Base-by-base conservation (phyloP, 2,329 filamentous ascomycete species). In the Plenodomus tracheiphilus region DNA sequence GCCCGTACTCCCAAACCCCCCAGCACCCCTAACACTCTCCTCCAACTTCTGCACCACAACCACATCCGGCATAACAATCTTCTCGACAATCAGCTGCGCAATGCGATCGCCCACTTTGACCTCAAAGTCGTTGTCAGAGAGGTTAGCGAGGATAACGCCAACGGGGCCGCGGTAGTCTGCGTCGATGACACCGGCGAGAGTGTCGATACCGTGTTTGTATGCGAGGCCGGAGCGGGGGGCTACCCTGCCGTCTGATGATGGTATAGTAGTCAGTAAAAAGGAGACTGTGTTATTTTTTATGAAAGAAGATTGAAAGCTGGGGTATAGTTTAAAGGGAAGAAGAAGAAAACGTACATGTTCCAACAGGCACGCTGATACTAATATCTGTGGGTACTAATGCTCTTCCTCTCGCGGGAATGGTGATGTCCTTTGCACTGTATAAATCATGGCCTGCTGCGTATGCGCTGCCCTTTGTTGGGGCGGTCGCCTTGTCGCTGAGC, bases 101-200 rank as follows among this genome's bases (percentile, higher is more conserved):
- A 99, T 79, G 44, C 94, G 87, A 74, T 99, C 94, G 41, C 93
- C 93, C 68, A 88, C 85, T 66, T 87, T 87, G 59, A 99, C 79
- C 38, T 77, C 79, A 69, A 95, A 97, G 71, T 96, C 91, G 35
- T 77, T 75, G 42, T 96, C 91, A 43, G 82, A 82, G 73, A 96
- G 87, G 77, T 99, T 99, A 75, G 97, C 97, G 43, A 99, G 83
- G 59, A 99, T 81, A 20, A 99, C 88, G 79, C 95, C 96, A 65
- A 99, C 87, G 61, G 89, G 89, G 17, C 94, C 94, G 30, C 94
- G 84, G 79, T 99, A 99, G 75, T 99, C 94, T 28, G 93, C 92
- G 74, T 99, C 94, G 64, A 99, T 97, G 57, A 99, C 94, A 46
- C 94, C 94, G 0, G 94, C 94, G 54, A 95, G 91, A 0, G 89